Conservation (phyloP, 1,284 basidiomycete species). For the Boletus hoseneyae region DNA sequence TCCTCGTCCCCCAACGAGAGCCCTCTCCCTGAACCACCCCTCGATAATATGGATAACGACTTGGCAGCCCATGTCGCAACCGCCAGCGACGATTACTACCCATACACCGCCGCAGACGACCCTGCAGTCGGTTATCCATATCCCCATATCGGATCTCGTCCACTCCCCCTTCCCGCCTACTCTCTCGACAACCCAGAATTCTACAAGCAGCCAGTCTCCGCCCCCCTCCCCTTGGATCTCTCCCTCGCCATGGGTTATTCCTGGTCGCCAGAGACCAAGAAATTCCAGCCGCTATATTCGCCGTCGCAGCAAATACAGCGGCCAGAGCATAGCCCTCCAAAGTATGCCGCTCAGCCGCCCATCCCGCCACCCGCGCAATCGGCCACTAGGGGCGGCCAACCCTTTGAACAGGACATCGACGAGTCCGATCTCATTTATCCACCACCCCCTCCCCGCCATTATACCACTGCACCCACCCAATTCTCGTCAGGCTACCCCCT, state of each 20-base stretch:
- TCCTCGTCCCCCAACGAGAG: slow-evolving; percentile 35
- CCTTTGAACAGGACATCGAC: slow-evolving; percentile 29
- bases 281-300: slow-evolving; percentile 37
- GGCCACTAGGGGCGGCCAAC: slow-evolving; percentile 19
- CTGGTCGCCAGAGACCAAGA: slow-evolving; percentile 33
- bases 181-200: slow-evolving; percentile 22
- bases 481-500: slow-evolving; percentile 27
- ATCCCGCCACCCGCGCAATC: slow-evolving; percentile 10
- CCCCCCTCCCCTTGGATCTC: slow-evolving; percentile 32
- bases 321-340: slow-evolving; percentile 24
- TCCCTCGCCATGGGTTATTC: slow-evolving; percentile 34
- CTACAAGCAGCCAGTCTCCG: slow-evolving; percentile 35
- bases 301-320: slow-evolving; percentile 33
- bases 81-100: slow-evolving; percentile 29
- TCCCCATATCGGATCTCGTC: slow-evolving; percentile 23
- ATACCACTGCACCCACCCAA: slow-evolving; percentile 20
- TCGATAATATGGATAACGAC: slow-evolving; percentile 33
- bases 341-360: slow-evolving; percentile 18
- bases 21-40: slow-evolving; percentile 32
- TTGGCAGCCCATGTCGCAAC: slow-evolving; percentile 25
- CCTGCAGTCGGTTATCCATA: slow-evolving; percentile 24
- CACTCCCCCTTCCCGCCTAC: slow-evolving; percentile 25
- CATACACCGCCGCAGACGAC: slow-evolving; percentile 31
- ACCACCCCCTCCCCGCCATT: slow-evolving; percentile 23
- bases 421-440: slow-evolving; percentile 28